Evolutionary conservation across 768 basidiomycete genomes (phyloP).

Genomic region (Boletus subparvulus): DNA sequence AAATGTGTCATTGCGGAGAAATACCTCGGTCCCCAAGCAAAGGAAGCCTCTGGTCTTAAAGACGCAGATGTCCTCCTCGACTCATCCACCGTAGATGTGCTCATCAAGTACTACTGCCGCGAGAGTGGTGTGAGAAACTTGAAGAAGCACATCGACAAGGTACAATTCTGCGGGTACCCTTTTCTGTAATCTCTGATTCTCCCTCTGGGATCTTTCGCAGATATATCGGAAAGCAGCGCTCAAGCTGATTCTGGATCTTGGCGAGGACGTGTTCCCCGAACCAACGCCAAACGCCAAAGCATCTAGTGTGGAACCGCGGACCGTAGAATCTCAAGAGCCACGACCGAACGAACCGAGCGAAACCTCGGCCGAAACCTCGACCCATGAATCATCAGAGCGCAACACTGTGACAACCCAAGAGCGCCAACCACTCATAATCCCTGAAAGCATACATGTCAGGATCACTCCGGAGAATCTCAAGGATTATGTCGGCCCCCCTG

Average conservation of each 20-base stretch:
- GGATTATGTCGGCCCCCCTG: slow-evolving; percentile 94
- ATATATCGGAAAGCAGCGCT: slow-evolving; percentile 96
- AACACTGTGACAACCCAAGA: slow-evolving; percentile 73
- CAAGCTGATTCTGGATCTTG: slow-evolving; percentile 86
- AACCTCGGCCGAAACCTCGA: slow-evolving; percentile 12
- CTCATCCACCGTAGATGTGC: slow-evolving; percentile 70
- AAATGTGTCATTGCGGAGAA: slow-evolving; percentile 84
- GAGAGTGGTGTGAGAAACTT: slow-evolving; percentile 96
- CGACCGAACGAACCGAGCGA: slow-evolving; percentile 37
- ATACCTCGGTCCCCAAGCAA: slow-evolving; percentile 92
- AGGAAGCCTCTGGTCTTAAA: slow-evolving; percentile 84
- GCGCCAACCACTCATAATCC: slow-evolving; percentile 79
- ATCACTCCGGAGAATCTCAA: slow-evolving; percentile 88
- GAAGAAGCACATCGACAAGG: slow-evolving; percentile 99
- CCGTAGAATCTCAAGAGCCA: slow-evolving; percentile 56
- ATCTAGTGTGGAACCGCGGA: slow-evolving; percentile 25
- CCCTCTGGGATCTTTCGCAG: slow-evolving; percentile 38
- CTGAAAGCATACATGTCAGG: slow-evolving; percentile 70
- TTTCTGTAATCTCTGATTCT: not conserved
- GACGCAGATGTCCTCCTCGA: slow-evolving; percentile 81
- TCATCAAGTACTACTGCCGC: slow-evolving; percentile 96
- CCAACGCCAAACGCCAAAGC: slow-evolving; percentile 36
- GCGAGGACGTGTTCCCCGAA: slow-evolving; percentile 83
- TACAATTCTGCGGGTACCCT: slow-evolving; percentile 28
- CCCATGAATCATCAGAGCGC: slow-evolving; percentile 33